Percentiles rank a stretch among this genome's conserved stretches.
Conservation (phyloP, 2,329 filamentous ascomycete species). For the Epichloe amarillans region DNA sequence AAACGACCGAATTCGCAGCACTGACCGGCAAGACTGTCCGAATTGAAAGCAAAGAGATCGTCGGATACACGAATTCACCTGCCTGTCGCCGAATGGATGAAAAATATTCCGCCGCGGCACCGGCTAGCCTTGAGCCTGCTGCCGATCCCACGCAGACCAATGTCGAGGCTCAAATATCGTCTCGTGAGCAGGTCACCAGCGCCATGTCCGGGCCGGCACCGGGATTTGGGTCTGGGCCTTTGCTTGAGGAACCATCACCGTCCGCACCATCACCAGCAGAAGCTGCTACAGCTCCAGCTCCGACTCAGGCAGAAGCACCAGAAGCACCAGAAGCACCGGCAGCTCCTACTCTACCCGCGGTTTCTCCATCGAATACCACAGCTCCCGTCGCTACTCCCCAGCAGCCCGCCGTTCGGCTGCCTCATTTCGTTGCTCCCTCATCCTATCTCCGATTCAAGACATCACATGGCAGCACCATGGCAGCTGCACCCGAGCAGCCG, state of each 20-base stretch:
- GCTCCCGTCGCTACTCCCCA: conserved; percentile 4
- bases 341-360: not conserved
- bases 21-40: not conserved
- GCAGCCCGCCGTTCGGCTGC: conserved; percentile 21
- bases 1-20: not conserved
- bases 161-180: conserved; percentile 6
- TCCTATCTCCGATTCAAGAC: conserved; percentile 38
- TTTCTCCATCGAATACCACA: not conserved
- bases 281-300: not conserved
- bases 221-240: conserved; percentile 3
- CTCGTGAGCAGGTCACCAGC: conserved; percentile 9
- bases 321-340: not conserved
- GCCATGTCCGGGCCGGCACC: conserved; percentile 4
- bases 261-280: not conserved
- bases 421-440: conserved; percentile 46
- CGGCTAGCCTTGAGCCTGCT: conserved; percentile 6
- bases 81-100: conserved; percentile 7
- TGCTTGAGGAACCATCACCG: not conserved
- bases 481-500: conserved; percentile 10
- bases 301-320: too few species aligned
- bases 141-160: conserved; percentile 9
- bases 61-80: not conserved
- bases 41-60: not conserved
- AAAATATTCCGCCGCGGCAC: conserved; percentile 4
- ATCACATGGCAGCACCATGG: conserved; percentile 22